A percentile compares a stretch with the other conserved stretches of the same genome.
Evolutionary conservation across 1,284 basidiomycete genomes (phyloP).

Genomic region (Inonotus hispidus): DNA sequence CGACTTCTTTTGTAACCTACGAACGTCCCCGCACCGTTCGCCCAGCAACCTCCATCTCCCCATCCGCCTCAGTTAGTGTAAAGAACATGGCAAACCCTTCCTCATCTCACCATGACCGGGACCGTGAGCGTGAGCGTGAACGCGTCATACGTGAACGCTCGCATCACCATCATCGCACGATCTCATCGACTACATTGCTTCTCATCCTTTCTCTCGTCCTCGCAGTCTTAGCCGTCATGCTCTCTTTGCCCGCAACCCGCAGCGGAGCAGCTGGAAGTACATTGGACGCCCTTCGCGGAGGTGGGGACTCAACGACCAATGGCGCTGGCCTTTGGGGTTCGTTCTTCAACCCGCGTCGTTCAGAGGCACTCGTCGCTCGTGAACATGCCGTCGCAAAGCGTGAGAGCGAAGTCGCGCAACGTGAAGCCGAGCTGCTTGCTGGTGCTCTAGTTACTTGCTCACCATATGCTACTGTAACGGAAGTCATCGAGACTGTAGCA

Average conservation of each 20-base stretch:
- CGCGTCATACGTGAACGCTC: slow-evolving; percentile 40
- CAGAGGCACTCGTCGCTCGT: slow-evolving; percentile 68
- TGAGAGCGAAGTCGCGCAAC: slow-evolving; percentile 78
- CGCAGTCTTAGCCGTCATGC: slow-evolving; percentile 78
- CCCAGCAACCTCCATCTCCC: slow-evolving; percentile 64
- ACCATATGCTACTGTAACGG: slow-evolving; percentile 43
- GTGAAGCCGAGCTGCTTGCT: slow-evolving; percentile 74
- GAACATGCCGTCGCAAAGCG: slow-evolving; percentile 71
- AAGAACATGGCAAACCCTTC: slow-evolving; percentile 74
- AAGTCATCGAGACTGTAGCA: slow-evolving; percentile 32
- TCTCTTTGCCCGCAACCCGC: slow-evolving; percentile 62
- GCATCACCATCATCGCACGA: slow-evolving; percentile 75
- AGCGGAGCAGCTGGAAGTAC: slow-evolving; percentile 8
- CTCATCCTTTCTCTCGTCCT: slow-evolving; percentile 77
- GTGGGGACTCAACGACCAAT: slow-evolving; percentile 26
- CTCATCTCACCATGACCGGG: slow-evolving; percentile 67
- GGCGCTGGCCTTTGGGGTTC: slow-evolving; percentile 52
- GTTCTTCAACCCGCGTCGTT: slow-evolving; percentile 71
- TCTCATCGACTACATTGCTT: slow-evolving; percentile 81
- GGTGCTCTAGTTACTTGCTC: slow-evolving; percentile 55
- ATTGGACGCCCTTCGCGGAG: slow-evolving; percentile 11
- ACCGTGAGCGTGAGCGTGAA: slow-evolving; percentile 45
- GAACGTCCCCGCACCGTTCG: slow-evolving; percentile 13
- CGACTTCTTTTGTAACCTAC: slow-evolving; percentile 17
- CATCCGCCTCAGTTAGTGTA: slow-evolving; percentile 55